Base-by-base conservation (phyloP, 495 filamentous ascomycete species). In the Massariosphaeria phaeospora region DNA sequence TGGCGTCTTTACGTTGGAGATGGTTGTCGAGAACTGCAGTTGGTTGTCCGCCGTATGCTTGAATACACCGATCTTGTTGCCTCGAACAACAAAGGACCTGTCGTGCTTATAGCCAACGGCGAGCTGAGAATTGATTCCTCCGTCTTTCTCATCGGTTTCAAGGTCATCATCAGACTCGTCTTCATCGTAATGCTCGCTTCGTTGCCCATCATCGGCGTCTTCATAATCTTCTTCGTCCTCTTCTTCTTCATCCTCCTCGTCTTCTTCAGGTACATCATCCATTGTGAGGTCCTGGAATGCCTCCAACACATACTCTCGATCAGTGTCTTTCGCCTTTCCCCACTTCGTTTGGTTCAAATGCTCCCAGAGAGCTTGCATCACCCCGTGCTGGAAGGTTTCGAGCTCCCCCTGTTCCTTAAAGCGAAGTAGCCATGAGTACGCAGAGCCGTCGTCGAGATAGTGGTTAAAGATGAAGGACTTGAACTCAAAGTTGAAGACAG, bases 51-150 rank as follows among this genome's bases (percentile, higher is more conserved):
- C 75, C 0, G 88, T 96, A 62, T 97, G 94, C 72, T 95, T 97
- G 79, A 98, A 98, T 25, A 97, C 94, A 47, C 93, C 93, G 66
- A 98, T 98, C 77, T 96, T 95, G 59, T 88, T 89, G 27, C 93
- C 93, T 54, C 93, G 86, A 18, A 98, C 89, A 39, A 98, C 93
- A 52, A 97, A 98, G 1, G 90, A 96, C 23, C 94, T 80, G 63
- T 98, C 94, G 60, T 96, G 85, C 73, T 96, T 98, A 75, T 95
- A 96, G 25, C 94, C 93, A 43, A 98, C 93, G n/a, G 94, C 94
- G 21, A 98, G 76, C 67, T 91, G 88, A 17, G 91, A 95, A 73
- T 98, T 98, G 64, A 89, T 81, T 51, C 93, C 85, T 20, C 85
- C 84, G 67, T 96, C 93, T 39, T 67, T 75, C 33, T 84, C 80